Evolutionary conservation across 2,329 filamentous ascomycete genomes (phyloP), one percentile per base, ranked within the genome.

Genomic region (Tricladium varicosporioides): DNA sequence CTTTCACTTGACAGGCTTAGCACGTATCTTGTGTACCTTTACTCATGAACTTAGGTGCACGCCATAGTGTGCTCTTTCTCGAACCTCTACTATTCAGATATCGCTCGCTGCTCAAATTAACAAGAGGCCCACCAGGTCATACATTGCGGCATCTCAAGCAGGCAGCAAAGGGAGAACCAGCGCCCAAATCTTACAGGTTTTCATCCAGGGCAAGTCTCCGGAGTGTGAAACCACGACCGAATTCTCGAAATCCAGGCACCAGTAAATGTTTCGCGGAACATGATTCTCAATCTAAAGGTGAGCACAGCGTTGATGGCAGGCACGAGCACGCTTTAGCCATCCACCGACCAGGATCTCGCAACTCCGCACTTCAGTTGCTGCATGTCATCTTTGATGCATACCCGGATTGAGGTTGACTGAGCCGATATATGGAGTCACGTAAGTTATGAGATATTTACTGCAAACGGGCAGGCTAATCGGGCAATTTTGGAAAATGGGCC

Each of bases 251-350:
- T 16, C 15, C 43, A 46, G 43, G 43, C 43, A 46, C n/a, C 43
- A 46, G 43, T 11, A 46, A 46, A 11, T 46, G 43, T 46, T 22
- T 16, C 43, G 18, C 43, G 16, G 18, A 46, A 46, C 16, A 46
- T 13, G 14, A 46, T 18, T 15, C 10, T 46, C 4, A 18, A 46
- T 11, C 4, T 16, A 22, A 46, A 46, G 16, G 10, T 40, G 43
- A n/a, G 18, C n/a, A 16, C 18, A 11, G 43, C 43, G 16, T 46
- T 16, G 10, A 13, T 16, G 13, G 16, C 43, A 46, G 43, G 43
- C 43, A 46, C 43, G 11, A 46, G 43, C 43, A 46, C 14, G 43
- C 43, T 46, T 46, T 46, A 46, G 43, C 43, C 43, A 46, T 46
- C 43, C 43, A 46, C 3, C 11, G 43, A 46, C 43, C 15, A 22